Base-by-base conservation (phyloP, 352 stramenopile genomes). In the Elongisporangium prolatum region DNA sequence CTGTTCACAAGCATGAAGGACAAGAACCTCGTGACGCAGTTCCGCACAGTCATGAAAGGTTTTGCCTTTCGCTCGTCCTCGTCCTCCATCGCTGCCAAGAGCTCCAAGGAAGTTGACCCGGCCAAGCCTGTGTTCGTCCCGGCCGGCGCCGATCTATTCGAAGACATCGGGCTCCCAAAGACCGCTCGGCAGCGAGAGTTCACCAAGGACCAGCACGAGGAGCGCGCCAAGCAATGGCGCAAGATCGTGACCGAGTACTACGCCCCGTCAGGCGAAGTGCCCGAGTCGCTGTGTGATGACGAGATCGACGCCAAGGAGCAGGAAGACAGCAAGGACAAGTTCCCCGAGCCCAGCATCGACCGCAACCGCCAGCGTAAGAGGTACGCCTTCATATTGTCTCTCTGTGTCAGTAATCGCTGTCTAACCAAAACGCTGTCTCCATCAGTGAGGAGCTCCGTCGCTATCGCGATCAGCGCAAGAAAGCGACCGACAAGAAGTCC, bases 1-100 rank as follows among this genome's bases (percentile, higher is more conserved):
- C 60, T 97, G 25, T 93, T 92, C 69, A 91, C 84, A 24, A 95
- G 75, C 57, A 77, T 72, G 48, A 96, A 93, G 61, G 90, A 98
- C 60, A 97, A 96, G 68, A 74, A 69, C 17, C 65, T 94, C 2
- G 71, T 77, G 20, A 72, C 80, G 17, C 75, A 89, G 53, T 89
- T 95, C 51, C 81, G 85, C 4, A 62, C 64, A 0, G 55, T 82
- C 21, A 86, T 89, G 71, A 88, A 90, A 44, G 61, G 24, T 8
- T 89, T 86, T 49, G 75, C 79, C 21, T 89, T 94, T 28, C 80
- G 77, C 21, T 64, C 69, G 0, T 44, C 34, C 11, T 44, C 34
- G 34, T 44, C 34, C 34, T 7, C 34, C 34, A 76, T 73, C 18
- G 55, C 63, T 1, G 80, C 58, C 18, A 75, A 83, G 17, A 64